Evolutionary conservation across 164 flowering plant genomes (phyloP), one percentile per base, ranked within the genome.

Genomic region (Tetrastigma voinierianum): DNA sequence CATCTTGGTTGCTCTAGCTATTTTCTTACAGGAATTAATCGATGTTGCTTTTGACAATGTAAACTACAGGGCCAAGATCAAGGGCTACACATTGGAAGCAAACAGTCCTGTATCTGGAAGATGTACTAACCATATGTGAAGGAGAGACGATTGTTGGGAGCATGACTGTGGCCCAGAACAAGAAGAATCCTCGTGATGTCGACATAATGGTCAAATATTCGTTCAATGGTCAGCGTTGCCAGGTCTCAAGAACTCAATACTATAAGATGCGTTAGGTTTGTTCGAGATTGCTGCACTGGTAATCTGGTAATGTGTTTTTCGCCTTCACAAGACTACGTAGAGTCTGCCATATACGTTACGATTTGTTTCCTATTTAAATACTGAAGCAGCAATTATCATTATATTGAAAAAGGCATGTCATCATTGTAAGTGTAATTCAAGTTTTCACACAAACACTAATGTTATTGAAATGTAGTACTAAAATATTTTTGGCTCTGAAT

Each of bases 81-180:
- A 80, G 94, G 15, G 77, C 83, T 10, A 95, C 99, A 1, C 99
- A 95, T 60, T 95, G 99, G 99, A 95, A 95, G 79, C 99, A 95
- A 65, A 95, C 99, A 2, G 97, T 95, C 6, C 70, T 95, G 11
- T 95, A 95, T 83, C 85, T 95, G 45, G 98, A 95, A 72, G 99
- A 95, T 70, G 96, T 90, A 59, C 71, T 92, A 23, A 90, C 94
- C 9, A 79, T 95, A 25, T 95, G 99, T 46, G 82, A 89, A 75
- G 99, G 98, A 6, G 99, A 92, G 77, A 69, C 84, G 46, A 8
- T 95, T 48, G 77, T 67, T 10, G 98, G 99, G 71, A 84, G 74
- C 86, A 79, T 92, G 96, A 83, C 91, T 9, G 96, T 95, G 58
- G 78, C 94, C 7, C 96, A 75, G 48, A 95, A 90, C 76, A 89